These are phyloP conservation scores for Backusella circina DNA, from an alignment of 192 early-diverging fungal genomes.

Conservation along the genomic window DNA sequence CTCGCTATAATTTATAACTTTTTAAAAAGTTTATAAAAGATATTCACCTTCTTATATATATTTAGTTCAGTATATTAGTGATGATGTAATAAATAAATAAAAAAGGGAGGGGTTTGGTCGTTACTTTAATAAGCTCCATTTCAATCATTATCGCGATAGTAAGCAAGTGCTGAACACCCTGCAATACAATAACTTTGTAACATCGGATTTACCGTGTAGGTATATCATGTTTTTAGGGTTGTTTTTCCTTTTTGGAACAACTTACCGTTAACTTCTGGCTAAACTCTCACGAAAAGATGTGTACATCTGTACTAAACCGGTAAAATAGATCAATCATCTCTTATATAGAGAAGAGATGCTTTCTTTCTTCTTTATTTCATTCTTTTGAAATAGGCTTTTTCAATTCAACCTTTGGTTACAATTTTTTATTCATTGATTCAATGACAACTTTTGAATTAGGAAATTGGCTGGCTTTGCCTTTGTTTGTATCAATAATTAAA, in stretches of 20 bases:
- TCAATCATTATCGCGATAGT: neutral
- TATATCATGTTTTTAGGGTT: too few species aligned
- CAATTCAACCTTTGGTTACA: neutral
- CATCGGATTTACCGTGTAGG: too few species aligned
- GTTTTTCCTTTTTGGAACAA: too few species aligned
- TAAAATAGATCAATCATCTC: neutral
- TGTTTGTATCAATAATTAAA: neutral
- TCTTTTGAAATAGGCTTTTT: neutral
- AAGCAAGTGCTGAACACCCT: neutral
- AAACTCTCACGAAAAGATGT: neutral
- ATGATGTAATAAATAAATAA: neutral
- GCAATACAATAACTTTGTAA: too few species aligned
- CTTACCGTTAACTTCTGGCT: neutral
- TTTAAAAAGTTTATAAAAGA: neutral
- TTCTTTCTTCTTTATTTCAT: neutral
- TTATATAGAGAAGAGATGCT: neutral
- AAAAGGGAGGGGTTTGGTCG: neutral
- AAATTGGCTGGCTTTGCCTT: neutral
- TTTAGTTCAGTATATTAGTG: neutral
- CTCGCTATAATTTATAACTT: too few species aligned
- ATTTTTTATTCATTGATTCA: too few species aligned
- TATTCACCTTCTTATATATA: too few species aligned
- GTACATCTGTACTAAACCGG: neutral
- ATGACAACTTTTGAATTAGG: neutral
- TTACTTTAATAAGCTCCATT: neutral